Evolutionary conservation across 2,329 filamentous ascomycete species (phyloP).

Genomic region (Stagonosporopsis chrysanthemi): DNA sequence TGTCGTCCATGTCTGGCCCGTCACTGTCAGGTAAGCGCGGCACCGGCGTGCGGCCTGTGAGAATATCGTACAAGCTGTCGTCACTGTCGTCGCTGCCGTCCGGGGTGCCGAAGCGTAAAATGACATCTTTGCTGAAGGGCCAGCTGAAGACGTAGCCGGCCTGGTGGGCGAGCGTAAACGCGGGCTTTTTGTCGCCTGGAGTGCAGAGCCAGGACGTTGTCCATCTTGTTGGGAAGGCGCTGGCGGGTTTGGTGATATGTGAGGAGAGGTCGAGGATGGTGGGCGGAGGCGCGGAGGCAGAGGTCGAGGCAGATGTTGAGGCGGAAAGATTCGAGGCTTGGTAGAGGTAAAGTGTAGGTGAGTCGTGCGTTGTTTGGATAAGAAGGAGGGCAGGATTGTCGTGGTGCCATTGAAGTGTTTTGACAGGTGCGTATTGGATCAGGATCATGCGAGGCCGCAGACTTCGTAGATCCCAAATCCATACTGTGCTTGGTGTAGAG

Average conservation of each 20-base stretch:
- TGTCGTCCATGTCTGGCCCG: slow-evolving; percentile 18
- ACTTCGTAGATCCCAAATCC: slow-evolving; percentile 56
- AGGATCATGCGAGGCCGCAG: slow-evolving; percentile 51
- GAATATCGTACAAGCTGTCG: slow-evolving; percentile 57
- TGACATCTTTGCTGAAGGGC: slow-evolving; percentile 51
- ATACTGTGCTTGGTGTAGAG: slow-evolving; percentile 53
- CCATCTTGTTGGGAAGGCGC: slow-evolving; percentile 31
- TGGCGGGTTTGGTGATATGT: slow-evolving; percentile 35
- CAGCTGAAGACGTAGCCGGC: slow-evolving; percentile 51
- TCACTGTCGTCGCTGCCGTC: slow-evolving; percentile 51
- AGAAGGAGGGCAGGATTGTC: slow-evolving; percentile 47
- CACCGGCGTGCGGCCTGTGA: slow-evolving; percentile 56
- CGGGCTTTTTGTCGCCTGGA: slow-evolving; percentile 40
- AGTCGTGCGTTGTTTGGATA: slow-evolving; percentile 52
- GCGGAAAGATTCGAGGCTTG: slow-evolving; percentile 28
- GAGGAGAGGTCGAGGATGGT: slow-evolving; percentile 34
- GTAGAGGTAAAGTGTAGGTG: slow-evolving; percentile 52
- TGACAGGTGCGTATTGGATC: slow-evolving; percentile 55
- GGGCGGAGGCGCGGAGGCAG: slow-evolving; percentile 28
- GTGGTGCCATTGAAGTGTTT: slow-evolving; percentile 55
- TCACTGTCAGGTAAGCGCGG: slow-evolving; percentile 36
- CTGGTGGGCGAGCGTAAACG: slow-evolving; percentile 48
- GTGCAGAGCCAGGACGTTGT: slow-evolving; percentile 40
- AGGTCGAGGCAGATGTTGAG: slow-evolving; percentile 26
- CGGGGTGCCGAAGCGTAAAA: slow-evolving; percentile 40